Percentiles rank a stretch among this genome's conserved stretches.
Evolutionary conservation across 2,329 filamentous ascomycete species (phyloP).

Genomic region (Phoma sp.): DNA sequence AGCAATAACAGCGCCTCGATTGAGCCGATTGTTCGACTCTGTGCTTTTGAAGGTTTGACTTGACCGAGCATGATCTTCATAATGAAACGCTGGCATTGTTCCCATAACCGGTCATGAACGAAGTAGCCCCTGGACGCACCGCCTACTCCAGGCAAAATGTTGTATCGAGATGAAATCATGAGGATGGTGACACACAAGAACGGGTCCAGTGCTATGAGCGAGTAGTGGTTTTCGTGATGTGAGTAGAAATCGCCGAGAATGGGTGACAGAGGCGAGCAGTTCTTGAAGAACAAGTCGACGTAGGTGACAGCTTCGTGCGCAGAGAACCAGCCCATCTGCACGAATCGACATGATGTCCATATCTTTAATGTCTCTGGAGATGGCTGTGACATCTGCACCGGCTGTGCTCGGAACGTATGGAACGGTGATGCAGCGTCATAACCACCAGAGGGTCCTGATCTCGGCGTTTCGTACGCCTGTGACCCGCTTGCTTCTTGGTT

Average conservation of each 20-base stretch:
- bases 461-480: conserved; percentile 49
- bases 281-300: conserved; percentile 61
- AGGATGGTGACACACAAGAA: conserved; percentile 62
- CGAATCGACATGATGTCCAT: conserved; percentile 61
- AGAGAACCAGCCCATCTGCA: conserved; percentile 64
- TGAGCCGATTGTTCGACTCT: conserved; percentile 59
- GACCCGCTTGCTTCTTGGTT: conserved; percentile 43
- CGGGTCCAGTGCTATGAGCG: conserved; percentile 60
- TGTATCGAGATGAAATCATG: conserved; percentile 63
- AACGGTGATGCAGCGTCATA: conserved; percentile 38
- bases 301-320: conserved; percentile 62
- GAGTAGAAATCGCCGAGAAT: conserved; percentile 60
- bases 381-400: conserved; percentile 49
- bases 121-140: conserved; percentile 59
- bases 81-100: conserved; percentile 62
- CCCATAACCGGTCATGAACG: conserved; percentile 63
- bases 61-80: conserved; percentile 63
- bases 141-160: conserved; percentile 48
- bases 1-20: conserved; percentile 63
- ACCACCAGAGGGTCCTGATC: conserved; percentile 36
- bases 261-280: conserved; percentile 60
- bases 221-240: conserved; percentile 57
- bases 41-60: conserved; percentile 60
- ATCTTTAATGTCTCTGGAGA: conserved; percentile 52
- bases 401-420: conserved; percentile 43